These are phyloP conservation scores for Phoma sp. DNA, from an alignment of 2,329 filamentous ascomycete genomes.

Conservation along the genomic window DNA sequence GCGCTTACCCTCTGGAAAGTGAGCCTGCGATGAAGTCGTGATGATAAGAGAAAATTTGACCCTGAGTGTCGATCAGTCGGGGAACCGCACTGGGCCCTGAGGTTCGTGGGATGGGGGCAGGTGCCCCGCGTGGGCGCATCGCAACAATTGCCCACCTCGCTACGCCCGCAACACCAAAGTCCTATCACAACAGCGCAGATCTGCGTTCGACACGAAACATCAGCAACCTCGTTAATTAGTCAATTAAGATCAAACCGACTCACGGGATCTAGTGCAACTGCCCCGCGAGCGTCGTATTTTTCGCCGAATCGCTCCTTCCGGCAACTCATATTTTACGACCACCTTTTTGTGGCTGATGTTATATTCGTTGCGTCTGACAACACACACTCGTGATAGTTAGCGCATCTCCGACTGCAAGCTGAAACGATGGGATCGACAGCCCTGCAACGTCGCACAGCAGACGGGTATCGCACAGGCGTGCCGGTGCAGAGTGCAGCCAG, in stretches of 20 bases:
- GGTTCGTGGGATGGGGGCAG: background rate
- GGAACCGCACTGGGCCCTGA: constrained; percentile 2
- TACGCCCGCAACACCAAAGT: constrained; percentile 1
- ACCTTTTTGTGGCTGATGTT: background rate
- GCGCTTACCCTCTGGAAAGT: background rate
- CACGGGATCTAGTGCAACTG: background rate
- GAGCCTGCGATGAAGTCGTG: background rate
- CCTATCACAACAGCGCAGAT: background rate
- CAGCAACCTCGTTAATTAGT: background rate
- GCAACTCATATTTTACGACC: background rate
- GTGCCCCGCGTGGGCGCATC: constrained; percentile 9
- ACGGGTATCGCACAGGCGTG: constrained; percentile 9
- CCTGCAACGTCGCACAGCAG: constrained; percentile 13
- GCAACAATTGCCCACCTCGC: constrained; percentile 8
- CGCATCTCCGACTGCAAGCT: constrained; percentile 6
- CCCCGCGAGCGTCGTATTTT: background rate
- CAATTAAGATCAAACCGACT: background rate
- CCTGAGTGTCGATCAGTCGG: constrained; percentile 6
- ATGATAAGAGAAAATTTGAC: background rate
- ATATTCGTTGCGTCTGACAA: constrained; percentile 8
- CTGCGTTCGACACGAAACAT: background rate
- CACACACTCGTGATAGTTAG: constrained; percentile 11
- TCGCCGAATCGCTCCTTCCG: background rate
- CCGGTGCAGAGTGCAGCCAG: constrained; percentile 10
- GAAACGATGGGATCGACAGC: constrained; percentile 11